These are phyloP conservation scores for Mangifera indica DNA, from an alignment of 345 rosid species.

Conservation along the genomic window DNA sequence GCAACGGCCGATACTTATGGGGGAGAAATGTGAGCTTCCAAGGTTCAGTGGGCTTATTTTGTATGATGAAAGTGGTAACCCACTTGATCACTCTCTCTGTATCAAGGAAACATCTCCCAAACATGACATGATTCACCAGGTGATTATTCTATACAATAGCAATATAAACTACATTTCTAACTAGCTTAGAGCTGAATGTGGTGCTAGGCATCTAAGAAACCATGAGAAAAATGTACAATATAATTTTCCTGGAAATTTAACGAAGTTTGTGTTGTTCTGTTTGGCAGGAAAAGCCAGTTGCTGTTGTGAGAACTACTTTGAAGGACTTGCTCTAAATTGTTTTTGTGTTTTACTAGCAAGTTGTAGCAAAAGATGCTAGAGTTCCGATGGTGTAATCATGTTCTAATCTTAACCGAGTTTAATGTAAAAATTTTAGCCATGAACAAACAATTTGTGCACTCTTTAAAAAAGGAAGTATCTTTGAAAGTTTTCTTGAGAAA, in stretches of 20 bases:
- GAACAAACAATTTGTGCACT: no score
- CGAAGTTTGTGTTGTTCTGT: conserved; percentile 3
- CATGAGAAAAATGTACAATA: no score
- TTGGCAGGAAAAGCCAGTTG: conserved; percentile 37
- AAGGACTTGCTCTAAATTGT: conserved; percentile 45
- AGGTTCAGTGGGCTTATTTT: conserved; percentile 75
- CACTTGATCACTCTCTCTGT: conserved; percentile 37
- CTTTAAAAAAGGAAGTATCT: no score
- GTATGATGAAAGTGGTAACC: conserved; percentile 62
- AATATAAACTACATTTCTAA: no score
- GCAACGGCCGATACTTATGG: conserved; percentile 86
- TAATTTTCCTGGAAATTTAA: background rate
- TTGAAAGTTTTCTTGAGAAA: no score
- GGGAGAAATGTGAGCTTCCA: conserved; percentile 80
- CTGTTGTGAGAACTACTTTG: conserved; percentile 43
- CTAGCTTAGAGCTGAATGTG: no score
- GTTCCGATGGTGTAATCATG: background rate
- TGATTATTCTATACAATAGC: background rate
- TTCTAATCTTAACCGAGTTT: background rate
- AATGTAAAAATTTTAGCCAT: background rate
- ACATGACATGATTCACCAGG: conserved; percentile 16
- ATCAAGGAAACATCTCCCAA: conserved; percentile 23
- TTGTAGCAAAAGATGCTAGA: background rate
- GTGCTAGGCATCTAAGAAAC: no score
- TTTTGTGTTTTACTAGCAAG: background rate